Base-by-base conservation (phyloP, 2,329 filamentous ascomycete genomes). In the Aspergillus fumigatiaffinis region DNA sequence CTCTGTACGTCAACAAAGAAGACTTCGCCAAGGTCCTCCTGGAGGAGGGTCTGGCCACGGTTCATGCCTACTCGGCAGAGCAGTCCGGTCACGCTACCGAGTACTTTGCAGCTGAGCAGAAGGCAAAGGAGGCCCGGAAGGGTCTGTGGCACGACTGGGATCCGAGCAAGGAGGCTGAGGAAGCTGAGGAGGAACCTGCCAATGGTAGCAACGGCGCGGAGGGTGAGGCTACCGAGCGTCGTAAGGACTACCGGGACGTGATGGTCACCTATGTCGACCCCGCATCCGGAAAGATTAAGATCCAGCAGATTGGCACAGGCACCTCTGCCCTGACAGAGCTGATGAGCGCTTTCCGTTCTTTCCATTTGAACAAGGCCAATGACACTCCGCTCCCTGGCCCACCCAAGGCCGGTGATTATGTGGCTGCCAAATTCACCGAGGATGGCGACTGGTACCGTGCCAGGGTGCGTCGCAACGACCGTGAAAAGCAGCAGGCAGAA, bases 371-470 rank as follows among this genome's bases (percentile, higher is more conserved):
- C 76, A 84, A 90, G 49, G 82, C 89, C 66, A 96, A 96, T 79
- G 88, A 84, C 69, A 85, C 86, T 59, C 79, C 89, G 17, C 82
- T 97, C 47, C 78, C 84, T 49, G 85, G 86, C 49, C 84, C 90
- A 21, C 93, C 94, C 60, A 97, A 97, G 81, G 86, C 91, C 1
- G 94, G 94, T 62, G 92, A 97, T 64, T 87, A 89, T 59, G 93
- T 99, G 26, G 89, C 93, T 1, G 93, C 93, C 68, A 89, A 90
- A 72, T 99, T 97, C 80, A 89, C 87, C 6, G 88, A 87, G 53
- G 94, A 99, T 71, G 86, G 88, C 58, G 87, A 94, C 66, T 99
- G 93, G 93, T 99, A 99, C 80, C 90, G 94, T 60, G 94, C 90
- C 32, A 89, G 88, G 60, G 86, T 99, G 60, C 88, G 92, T 60